A percentile compares a stretch with the other conserved stretches of the same genome.
phyloP scores from a whole-genome alignment of 2,329 filamentous ascomycete species.

The Juglanconis sp. region DNA sequence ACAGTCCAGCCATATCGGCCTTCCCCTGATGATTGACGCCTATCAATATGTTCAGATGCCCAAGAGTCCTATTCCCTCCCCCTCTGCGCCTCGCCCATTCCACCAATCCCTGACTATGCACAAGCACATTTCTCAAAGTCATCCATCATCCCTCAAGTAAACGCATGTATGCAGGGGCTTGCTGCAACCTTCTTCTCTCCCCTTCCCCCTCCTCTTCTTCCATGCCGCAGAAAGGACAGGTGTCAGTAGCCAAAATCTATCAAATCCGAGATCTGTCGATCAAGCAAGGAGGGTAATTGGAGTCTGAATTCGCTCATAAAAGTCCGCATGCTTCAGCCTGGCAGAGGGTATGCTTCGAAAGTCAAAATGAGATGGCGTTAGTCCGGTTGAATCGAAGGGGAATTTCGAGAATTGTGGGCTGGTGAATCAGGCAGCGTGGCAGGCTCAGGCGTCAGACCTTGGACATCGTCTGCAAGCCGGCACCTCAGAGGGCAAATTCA shows the following conservation, averaged over 20 bases:
- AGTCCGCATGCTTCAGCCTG: neutral
- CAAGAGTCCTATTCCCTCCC: neutral
- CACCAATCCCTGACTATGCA: constrained; percentile 8
- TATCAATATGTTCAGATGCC: constrained; percentile 7
- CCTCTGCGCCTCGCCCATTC: neutral
- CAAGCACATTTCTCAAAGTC: constrained; percentile 4
- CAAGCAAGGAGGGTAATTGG: neutral
- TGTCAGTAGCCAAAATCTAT: constrained; percentile 9
- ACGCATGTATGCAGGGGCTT: neutral
- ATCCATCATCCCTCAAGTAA: neutral
- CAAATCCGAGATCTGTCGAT: neutral
- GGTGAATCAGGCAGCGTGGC: neutral
- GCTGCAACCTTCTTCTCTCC: neutral
- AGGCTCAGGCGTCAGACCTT: neutral
- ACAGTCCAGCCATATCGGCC: neutral
- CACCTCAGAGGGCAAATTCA: neutral
- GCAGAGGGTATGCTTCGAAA: neutral
- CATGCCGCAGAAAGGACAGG: neutral
- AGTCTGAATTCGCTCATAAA: neutral
- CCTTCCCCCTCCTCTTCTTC: neutral
- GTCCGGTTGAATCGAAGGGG: neutral
- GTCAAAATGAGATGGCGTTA: neutral
- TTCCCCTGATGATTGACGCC: neutral
- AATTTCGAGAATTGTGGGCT: neutral
- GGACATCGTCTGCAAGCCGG: neutral